Conservation (phyloP, 1,284 basidiomycete genomes). For the Pholiota adiposa region DNA sequence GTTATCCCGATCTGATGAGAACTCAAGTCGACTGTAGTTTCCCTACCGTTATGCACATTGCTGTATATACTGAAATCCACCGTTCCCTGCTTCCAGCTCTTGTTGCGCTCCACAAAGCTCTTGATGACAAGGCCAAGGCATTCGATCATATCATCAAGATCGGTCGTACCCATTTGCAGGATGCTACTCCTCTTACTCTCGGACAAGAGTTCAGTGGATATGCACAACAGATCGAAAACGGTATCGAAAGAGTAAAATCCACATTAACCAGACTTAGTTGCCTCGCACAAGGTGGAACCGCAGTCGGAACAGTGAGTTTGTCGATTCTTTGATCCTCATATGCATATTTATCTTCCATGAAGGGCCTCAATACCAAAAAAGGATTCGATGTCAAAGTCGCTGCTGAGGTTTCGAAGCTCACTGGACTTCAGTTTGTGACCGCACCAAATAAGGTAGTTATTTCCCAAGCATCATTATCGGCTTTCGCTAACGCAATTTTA, state of each 20-base stretch:
- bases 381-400: conserved; percentile 98
- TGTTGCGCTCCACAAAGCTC: conserved; percentile 80
- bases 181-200: conserved; percentile 96
- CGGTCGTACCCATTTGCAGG: conserved; percentile 97
- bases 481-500: background rate
- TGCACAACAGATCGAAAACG: conserved; percentile 93
- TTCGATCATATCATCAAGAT: conserved; percentile 98
- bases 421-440: conserved; percentile 91
- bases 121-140: conserved; percentile 80
- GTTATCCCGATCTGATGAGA: conserved; percentile 4
- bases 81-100: conserved; percentile 86
- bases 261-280: conserved; percentile 88
- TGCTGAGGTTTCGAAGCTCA: conserved; percentile 89
- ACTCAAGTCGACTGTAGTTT: conserved; percentile 64
- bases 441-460: conserved; percentile 91
- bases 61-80: conserved; percentile 90
- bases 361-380: conserved; percentile 96
- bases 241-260: conserved; percentile 85
- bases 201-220: conserved; percentile 99
- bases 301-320: conserved; percentile 88
- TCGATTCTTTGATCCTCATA: background rate
- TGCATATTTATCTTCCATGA: conserved; percentile 11
- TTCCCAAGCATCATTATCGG: background rate
- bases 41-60: conserved; percentile 99
- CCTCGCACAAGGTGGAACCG: conserved; percentile 98